Base-by-base conservation (phyloP, 345 rosid species). In the Gossypioides kirkii region DNA sequence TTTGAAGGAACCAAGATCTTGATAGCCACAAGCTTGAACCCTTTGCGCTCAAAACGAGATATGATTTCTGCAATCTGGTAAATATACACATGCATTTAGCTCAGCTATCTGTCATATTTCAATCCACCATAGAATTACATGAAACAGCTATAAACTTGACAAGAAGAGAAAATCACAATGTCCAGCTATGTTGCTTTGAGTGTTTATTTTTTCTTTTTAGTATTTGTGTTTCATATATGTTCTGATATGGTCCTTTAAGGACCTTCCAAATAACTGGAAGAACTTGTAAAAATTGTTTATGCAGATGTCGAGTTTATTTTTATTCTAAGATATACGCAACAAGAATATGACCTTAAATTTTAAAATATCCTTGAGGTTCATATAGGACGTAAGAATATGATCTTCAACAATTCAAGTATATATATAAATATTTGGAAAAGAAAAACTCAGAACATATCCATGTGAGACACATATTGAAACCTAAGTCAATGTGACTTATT, bases 11-110 rank as follows among this genome's bases (percentile, higher is more conserved):
- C 82, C 43, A 80, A 70, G 8, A 95, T 70, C 77, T 95, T 95
- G 75, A 95, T 88, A 43, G 86, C 98, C 66, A 92, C 98, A 63
- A 95, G 99, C 88, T 95, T 95, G 82, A 89, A 95, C 3, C 99
- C 99, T 72, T 95, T 95, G 70, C 98, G 90, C 83, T 95, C 99
- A 52, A 95, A 95, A 12, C 98, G 96, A 69, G 99, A 82, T 56
- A 92, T 68, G 80, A 95, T 92, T 71, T 95, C 99, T 56, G 99
- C 79, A 65, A 91, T 89, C 98, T 95, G 86, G 54, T 73, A 76
- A 9, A 55, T 8, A 2, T 54, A 73, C 50, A 58, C 17, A 53
- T 8, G 70, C 4, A 60, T 54, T 16, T 73, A 36, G 66, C 16
- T 11, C n/a, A 43, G 18, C 53, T 32, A 50, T n/a, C 11, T 6